phyloP scores from a whole-genome alignment of 2,329 filamentous ascomycete species.

The Sclerotinia trifoliorum region DNA sequence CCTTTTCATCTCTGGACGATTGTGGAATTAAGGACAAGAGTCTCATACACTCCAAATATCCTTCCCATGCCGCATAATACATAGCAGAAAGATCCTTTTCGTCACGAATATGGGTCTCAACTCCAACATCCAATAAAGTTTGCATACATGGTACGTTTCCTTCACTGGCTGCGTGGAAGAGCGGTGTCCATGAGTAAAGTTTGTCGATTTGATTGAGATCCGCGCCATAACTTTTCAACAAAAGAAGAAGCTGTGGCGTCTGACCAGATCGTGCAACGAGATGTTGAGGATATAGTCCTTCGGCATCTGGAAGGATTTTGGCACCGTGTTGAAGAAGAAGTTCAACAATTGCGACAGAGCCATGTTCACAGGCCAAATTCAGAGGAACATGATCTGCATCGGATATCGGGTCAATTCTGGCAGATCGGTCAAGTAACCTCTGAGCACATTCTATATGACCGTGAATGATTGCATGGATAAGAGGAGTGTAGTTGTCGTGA shows the following conservation, averaged over 20 bases:
- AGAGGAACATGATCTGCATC: slow-evolving; percentile 91
- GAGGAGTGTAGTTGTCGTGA: slow-evolving; percentile 93
- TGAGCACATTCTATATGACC: slow-evolving; percentile 78
- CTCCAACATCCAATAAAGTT: slow-evolving; percentile 75
- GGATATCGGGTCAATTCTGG: slow-evolving; percentile 81
- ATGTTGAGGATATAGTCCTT: slow-evolving; percentile 96
- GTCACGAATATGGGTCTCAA: slow-evolving; percentile 75
- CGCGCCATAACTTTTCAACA: slow-evolving; percentile 82
- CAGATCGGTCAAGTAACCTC: slow-evolving; percentile 71
- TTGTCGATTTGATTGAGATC: slow-evolving; percentile 92
- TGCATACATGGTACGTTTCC: slow-evolving; percentile 87
- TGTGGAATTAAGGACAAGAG: slow-evolving; percentile 61
- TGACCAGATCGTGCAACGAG: slow-evolving; percentile 87
- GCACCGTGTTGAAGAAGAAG: slow-evolving; percentile 79
- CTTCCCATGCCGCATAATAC: slow-evolving; percentile 99
- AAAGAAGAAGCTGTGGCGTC: slow-evolving; percentile 72
- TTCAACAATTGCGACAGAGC: slow-evolving; percentile 79
- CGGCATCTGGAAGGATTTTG: slow-evolving; percentile 85
- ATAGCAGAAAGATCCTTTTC: slow-evolving; percentile 92
- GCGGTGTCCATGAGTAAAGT: slow-evolving; percentile 93
- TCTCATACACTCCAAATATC: slow-evolving; percentile 90
- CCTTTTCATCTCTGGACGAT: slow-evolving; percentile 20
- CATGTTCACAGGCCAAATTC: slow-evolving; percentile 93
- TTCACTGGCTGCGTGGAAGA: slow-evolving; percentile 95
- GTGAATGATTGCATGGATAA: slow-evolving; percentile 94